Evolutionary conservation across 331 rosid genomes (phyloP).

Genomic region (Saraca asoca): DNA sequence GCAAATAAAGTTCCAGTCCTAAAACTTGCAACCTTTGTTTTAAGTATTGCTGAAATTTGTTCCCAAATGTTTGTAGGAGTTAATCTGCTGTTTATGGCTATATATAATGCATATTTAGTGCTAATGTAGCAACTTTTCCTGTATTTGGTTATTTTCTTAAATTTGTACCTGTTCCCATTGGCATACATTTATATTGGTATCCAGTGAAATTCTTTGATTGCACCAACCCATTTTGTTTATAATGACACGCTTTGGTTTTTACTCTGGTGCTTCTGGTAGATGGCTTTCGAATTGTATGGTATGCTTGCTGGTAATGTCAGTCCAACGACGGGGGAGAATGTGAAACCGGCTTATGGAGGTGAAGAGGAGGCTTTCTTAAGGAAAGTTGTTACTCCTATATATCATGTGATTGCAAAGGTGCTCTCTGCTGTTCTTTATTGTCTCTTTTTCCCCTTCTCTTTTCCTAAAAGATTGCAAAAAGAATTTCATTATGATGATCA

Average conservation of each 20-base stretch:
- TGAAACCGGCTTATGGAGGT: conserved; percentile 96
- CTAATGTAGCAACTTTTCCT: not conserved
- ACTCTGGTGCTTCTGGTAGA: conserved; percentile 49
- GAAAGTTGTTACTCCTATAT: conserved; percentile 94
- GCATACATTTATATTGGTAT: not conserved
- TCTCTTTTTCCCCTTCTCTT: not conserved
- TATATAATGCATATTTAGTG: not conserved
- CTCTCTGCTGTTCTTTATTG: conserved; percentile 17
- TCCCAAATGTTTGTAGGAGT: no score
- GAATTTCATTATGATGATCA: conserved; percentile 18
- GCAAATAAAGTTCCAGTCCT: not conserved
- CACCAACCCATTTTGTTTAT: not conserved
- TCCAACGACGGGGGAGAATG: conserved; percentile 97
- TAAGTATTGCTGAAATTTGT: not conserved
- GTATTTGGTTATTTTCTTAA: no score
- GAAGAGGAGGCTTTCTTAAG: conserved; percentile 84
- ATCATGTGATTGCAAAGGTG: conserved; percentile 84
- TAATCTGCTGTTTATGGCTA: conserved; percentile 7
- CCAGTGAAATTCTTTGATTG: conserved; percentile 14
- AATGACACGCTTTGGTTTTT: conserved; percentile 26
- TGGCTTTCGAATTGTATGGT: conserved; percentile 98
- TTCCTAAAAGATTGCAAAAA: not conserved
- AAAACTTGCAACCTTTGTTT: not conserved
- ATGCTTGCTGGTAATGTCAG: conserved; percentile 99
- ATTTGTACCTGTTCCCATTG: not conserved